Percentiles rank a stretch among this genome's conserved stretches.
Evolutionary conservation across 805 yeast species (phyloP).

Genomic region (Candida easanensis): DNA sequence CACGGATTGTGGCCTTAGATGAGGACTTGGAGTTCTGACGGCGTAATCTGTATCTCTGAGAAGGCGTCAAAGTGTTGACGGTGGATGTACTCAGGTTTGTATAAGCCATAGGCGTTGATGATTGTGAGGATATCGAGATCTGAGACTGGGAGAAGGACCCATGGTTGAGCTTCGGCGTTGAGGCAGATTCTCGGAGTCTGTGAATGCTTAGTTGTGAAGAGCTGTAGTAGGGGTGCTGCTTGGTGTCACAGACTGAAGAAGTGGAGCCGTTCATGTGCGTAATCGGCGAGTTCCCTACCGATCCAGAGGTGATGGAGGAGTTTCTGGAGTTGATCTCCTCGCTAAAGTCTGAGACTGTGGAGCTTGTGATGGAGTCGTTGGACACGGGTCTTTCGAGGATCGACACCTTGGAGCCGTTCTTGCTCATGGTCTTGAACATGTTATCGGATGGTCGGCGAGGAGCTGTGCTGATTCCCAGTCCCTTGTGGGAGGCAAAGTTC

Average conservation of each 20-base stretch:
- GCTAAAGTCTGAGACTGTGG: conserved; percentile 21
- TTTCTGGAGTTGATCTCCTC: conserved; percentile 25
- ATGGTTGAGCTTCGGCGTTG: conserved; percentile 10
- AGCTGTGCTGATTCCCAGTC: conserved; percentile 17
- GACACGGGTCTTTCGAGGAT: conserved; percentile 28
- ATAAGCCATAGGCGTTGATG: conserved; percentile 1
- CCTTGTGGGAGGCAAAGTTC: conserved; percentile 12
- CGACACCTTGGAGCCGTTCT: conserved; percentile 12
- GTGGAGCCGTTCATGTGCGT: conserved; percentile 7
- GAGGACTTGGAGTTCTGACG: conserved; percentile 35
- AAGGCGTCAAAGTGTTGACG: conserved; percentile 34
- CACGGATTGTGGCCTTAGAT: conserved; percentile 31
- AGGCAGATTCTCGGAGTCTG: conserved; percentile 8
- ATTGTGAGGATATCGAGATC: background rate
- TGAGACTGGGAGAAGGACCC: conserved; percentile 2
- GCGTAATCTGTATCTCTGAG: conserved; percentile 39
- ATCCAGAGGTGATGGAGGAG: conserved; percentile 27
- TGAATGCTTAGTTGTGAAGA: conserved; percentile 3
- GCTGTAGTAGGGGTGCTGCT: background rate
- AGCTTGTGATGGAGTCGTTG: conserved; percentile 26
- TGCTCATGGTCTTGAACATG: conserved; percentile 12
- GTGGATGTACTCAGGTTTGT: conserved; percentile 14
- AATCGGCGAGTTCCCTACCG: conserved; percentile 20
- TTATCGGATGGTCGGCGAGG: conserved; percentile 28
- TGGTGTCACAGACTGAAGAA: conserved; percentile 2